Conservation (phyloP, 208 protist species). For the Trypanosoma scelopori region DNA sequence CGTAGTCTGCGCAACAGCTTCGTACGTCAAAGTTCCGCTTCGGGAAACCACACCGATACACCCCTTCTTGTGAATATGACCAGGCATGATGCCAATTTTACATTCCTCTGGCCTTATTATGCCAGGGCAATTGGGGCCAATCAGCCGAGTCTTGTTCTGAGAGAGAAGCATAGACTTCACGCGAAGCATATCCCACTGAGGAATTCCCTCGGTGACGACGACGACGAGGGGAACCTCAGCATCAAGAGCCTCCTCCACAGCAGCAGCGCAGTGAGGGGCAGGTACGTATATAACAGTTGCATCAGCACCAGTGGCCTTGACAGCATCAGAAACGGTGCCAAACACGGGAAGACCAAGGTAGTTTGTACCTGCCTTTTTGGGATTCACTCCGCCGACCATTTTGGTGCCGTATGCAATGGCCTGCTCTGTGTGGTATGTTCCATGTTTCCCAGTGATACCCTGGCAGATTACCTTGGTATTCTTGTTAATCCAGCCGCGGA, state of each 20-base stretch:
- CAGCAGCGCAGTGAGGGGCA: conserved; percentile 92
- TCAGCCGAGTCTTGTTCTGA: conserved; percentile 94
- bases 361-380: conserved; percentile 94
- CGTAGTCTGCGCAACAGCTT: conserved; percentile 99
- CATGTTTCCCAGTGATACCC: conserved; percentile 98
- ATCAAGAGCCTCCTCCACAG: conserved; percentile 97
- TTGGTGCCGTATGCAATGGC: conserved; percentile 98
- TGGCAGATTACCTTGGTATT: conserved; percentile 98
- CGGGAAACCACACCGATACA: conserved; percentile 99
- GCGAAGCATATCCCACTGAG: conserved; percentile 97
- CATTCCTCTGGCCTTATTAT: conserved; percentile 98
- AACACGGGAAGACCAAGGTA: conserved; percentile 97
- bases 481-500: conserved; percentile 89
- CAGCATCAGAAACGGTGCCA: conserved; percentile 84
- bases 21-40: conserved; percentile 99
- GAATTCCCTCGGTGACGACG: conserved; percentile 99
- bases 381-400: conserved; percentile 97
- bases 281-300: conserved; percentile 98
- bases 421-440: conserved; percentile 97
- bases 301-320: conserved; percentile 90
- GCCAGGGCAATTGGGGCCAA: conserved; percentile 99
- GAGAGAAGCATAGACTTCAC: conserved; percentile 93
- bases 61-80: conserved; percentile 98
- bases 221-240: conserved; percentile 97
- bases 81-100: conserved; percentile 99